phyloP scores from a whole-genome alignment of 1,284 basidiomycete species.

The Lignosus rhinocerotis region DNA sequence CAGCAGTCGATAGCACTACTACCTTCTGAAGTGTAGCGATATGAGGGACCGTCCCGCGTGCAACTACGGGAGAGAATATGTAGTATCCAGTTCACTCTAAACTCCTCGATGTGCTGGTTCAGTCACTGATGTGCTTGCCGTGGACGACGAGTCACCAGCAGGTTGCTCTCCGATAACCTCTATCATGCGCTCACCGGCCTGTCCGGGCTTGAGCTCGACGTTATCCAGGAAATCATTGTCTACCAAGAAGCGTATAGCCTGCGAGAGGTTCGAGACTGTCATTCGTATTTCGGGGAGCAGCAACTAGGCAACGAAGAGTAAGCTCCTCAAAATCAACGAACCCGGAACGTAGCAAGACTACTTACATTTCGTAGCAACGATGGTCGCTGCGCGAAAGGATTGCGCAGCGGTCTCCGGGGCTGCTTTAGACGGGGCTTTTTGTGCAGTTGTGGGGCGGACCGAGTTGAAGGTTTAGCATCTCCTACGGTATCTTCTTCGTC shows the following conservation, averaged over 20 bases:
- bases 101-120: neutral
- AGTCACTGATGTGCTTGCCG: neutral
- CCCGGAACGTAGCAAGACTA: conserved; percentile 3
- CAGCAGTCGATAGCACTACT: conserved; percentile 25
- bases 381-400: conserved; percentile 69
- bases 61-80: conserved; percentile 4
- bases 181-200: conserved; percentile 70
- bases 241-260: conserved; percentile 90
- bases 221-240: conserved; percentile 87
- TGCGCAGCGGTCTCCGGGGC: conserved; percentile 56
- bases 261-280: conserved; percentile 90
- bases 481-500: conserved; percentile 2
- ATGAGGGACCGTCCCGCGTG: neutral
- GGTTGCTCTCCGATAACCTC: conserved; percentile 48
- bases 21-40: conserved; percentile 21
- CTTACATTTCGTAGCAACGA: conserved; percentile 77
- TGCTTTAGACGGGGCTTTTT: conserved; percentile 41
- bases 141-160: neutral
- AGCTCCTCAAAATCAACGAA: neutral
- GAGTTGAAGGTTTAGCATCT: conserved; percentile 1
- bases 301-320: conserved; percentile 46
- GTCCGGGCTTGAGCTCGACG: conserved; percentile 83
- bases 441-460: conserved; percentile 5
- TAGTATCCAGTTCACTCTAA: conserved; percentile 19
- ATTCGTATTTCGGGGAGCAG: conserved; percentile 87